Evolutionary conservation across 768 basidiomycete species (phyloP).

Genomic region (Calocybe cyanea): DNA sequence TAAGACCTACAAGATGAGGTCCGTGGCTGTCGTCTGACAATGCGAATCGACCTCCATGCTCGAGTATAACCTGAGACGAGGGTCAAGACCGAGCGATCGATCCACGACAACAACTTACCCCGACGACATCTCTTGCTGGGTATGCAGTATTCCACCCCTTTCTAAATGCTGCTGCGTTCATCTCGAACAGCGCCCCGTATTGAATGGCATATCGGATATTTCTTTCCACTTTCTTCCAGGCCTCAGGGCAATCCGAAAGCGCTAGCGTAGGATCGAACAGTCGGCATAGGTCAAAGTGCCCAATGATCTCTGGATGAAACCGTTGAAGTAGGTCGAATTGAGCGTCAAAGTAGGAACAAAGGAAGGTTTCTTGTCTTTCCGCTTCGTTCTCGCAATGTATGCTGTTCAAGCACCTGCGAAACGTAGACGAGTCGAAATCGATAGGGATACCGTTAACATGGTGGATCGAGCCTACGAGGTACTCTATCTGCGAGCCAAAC

Average conservation of each 20-base stretch:
- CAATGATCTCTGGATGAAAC: slow-evolving; percentile 84
- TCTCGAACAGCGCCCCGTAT: slow-evolving; percentile 92
- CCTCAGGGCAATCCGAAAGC: slow-evolving; percentile 52
- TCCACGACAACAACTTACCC: slow-evolving; percentile 38
- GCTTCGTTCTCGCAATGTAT: slow-evolving; percentile 13
- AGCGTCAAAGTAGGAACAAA: slow-evolving; percentile 78
- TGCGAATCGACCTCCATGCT: slow-evolving; percentile 67
- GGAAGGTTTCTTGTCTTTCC: slow-evolving; percentile 41
- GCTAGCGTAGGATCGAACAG: slow-evolving; percentile 68
- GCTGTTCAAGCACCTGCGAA: slow-evolving; percentile 52
- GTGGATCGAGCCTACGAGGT: slow-evolving; percentile 90
- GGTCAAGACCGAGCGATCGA: slow-evolving; percentile 1
- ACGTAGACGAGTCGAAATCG: slow-evolving; percentile 83
- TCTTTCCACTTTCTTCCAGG: slow-evolving; percentile 63
- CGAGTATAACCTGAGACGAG: slow-evolving; percentile 58
- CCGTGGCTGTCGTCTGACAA: slow-evolving; percentile 98
- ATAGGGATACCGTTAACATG: slow-evolving; percentile 87
- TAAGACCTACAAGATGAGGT: slow-evolving; percentile 80
- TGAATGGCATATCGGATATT: slow-evolving; percentile 69
- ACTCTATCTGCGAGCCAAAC: slow-evolving; percentile 61
- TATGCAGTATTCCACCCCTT: slow-evolving; percentile 88
- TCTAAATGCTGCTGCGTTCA: slow-evolving; percentile 88
- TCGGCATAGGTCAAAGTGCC: slow-evolving; percentile 91
- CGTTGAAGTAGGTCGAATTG: slow-evolving; percentile 69
- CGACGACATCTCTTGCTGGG: slow-evolving; percentile 73